Conservation (phyloP, 129 eudicot species). For the Mikania micrantha region DNA sequence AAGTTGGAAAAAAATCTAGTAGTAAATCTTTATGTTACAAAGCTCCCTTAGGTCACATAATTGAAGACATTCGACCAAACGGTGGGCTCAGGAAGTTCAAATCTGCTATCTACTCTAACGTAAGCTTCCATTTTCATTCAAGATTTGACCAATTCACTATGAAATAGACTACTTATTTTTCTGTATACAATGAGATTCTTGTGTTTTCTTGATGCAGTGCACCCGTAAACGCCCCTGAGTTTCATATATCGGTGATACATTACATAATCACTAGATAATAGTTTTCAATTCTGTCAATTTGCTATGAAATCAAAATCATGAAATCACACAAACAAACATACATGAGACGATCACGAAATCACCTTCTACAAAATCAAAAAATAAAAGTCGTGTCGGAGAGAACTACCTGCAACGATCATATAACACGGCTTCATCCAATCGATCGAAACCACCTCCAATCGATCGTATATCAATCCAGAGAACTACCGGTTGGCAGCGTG, state of each 20-base stretch:
- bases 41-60: slow-evolving; percentile 69
- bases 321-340: no score
- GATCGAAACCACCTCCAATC: no score
- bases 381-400: no score
- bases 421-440: no score
- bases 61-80: slow-evolving; percentile 74
- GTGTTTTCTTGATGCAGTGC: slow-evolving; percentile 42
- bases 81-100: slow-evolving; percentile 70
- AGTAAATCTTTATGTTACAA: slow-evolving; percentile 47
- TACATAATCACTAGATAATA: slow-evolving; percentile 25
- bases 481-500: no score
- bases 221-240: slow-evolving; percentile 84
- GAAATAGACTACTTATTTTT: background rate
- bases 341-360: no score
- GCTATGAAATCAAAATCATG: no score
- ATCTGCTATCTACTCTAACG: slow-evolving; percentile 85
- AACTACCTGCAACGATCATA: no score
- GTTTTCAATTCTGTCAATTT: slow-evolving; percentile 4
- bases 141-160: slow-evolving; percentile 4
- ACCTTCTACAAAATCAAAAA: no score
- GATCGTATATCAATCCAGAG: no score
- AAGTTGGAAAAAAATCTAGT: slow-evolving; percentile 52
- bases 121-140: slow-evolving; percentile 10
- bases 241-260: background rate
- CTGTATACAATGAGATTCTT: background rate